Evolutionary conservation across 1,284 basidiomycete species (phyloP), one percentile per base, ranked within the genome.

Genomic region (Moesziomyces antarcticus): DNA sequence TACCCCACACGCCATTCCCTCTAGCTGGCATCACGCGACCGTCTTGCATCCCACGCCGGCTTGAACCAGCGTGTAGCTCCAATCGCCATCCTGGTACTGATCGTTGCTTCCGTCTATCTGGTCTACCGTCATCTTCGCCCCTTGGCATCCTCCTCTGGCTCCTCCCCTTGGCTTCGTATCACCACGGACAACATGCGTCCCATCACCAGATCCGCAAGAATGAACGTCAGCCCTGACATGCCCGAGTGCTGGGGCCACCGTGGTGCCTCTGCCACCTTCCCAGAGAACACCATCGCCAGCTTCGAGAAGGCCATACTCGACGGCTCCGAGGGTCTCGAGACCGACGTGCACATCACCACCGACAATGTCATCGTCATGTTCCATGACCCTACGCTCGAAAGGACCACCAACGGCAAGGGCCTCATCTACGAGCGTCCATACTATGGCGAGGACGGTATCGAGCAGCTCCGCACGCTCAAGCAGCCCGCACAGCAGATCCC

Each of bases 311-410:
- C 82, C 11, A 78, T 83, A 59, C 46, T 62, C 25, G 82, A 83
- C 48, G 82, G 82, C 33, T 77, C 81, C 16, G 82, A 83, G 66
- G 82, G 82, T 18, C 67, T 83, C 41, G 82, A 83, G 63, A 60
- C 89, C 94, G 95, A 98, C 88, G 94, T 98, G 75, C 96, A 98
- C 85, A 91, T 97, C 82, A 95, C 95, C 52, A 85, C 88, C 74
- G 96, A 98, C 86, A 88, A 91, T 79, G 90, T 93, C 50, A 91
- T 98, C 50, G 85, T 98, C 68, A 94, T 98, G 93, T 97, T 96
- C 85, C 94, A 97, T 84, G 95, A 98, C 85, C 92, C 93, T 13
- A 89, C 81, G 50, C 50, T 89, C 11, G 86, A 86, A 52, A 84
- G 88, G 21, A 89, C 88, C 20, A 89, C 88, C 35, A 83, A 88